A percentile compares a stretch with the other conserved stretches of the same genome.
phyloP scores from a whole-genome alignment of 179 eudicot species.

The Beta corolliflora region DNA sequence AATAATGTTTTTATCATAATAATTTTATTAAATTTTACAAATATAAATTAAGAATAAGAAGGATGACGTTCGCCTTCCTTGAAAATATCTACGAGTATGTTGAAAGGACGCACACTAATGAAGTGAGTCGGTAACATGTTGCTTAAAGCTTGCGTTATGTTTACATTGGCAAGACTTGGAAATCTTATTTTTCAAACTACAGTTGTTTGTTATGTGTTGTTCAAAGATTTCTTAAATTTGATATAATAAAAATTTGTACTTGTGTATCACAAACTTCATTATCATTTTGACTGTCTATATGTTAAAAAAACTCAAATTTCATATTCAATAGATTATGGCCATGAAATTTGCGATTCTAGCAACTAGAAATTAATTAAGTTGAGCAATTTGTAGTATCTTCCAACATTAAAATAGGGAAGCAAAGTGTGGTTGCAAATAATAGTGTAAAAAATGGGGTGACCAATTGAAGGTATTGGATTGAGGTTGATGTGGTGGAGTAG shows the following conservation, averaged over 20 bases:
- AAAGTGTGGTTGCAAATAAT: no score
- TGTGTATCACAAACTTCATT: neutral
- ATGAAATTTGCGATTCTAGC: no score
- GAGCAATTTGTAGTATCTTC: no score
- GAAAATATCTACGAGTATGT: neutral
- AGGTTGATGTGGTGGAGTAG: no score
- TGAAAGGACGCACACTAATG: neutral
- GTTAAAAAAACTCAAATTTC: neutral
- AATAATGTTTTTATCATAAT: neutral
- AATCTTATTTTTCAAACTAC: neutral
- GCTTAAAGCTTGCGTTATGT: slow-evolving; percentile 4
- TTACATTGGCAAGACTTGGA: neutral
- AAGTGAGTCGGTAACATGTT: neutral
- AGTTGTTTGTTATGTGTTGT: neutral
- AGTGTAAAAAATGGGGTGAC: no score
- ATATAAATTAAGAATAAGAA: neutral
- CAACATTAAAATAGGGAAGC: no score
- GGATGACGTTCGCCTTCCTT: neutral
- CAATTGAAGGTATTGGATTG: no score
- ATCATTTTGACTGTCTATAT: neutral
- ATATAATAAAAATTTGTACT: neutral
- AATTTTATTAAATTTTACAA: no score
- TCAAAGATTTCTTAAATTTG: neutral
- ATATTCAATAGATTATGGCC: neutral
- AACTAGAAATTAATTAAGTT: no score